Base-by-base conservation (phyloP, 139 green algal genomes). In the Chlamydomonas urium region DNA sequence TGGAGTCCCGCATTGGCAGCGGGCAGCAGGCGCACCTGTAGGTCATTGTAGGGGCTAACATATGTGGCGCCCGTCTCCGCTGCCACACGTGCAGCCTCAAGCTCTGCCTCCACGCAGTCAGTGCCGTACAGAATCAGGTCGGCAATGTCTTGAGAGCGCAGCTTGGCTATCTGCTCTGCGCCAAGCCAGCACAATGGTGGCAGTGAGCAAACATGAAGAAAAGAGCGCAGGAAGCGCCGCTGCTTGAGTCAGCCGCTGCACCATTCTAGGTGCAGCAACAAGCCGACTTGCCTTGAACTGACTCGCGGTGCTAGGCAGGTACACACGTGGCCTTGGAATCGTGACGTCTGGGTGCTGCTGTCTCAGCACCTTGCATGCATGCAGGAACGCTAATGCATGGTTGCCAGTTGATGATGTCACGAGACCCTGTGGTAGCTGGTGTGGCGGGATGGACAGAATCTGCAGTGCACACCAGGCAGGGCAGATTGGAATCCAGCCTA, bases 31-130 rank as follows among this genome's bases (percentile, higher is more conserved):
- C n/a, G n/a, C n/a, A 79, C 69, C 79, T 81, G 47, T 28, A 71
- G 62, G 47, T 91, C 86, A 47, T 91, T 91, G 68, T 90, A 91
- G 0, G 86, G 79, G 6, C 62, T 81, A 26, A 90, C 66, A 71
- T 86, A 89, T 0, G 67, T 66, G 17, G n/a, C 28, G 35, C 75
- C 75, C 2, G 23, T 6, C 28, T 56, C 19, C 4, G 57, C 48
- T 34, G 85, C 85, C 28, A 72, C 77, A 3, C 17, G 14, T 58
- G 73, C 38, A 2, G 85, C 85, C 6, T 76, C 74, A 1, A 24
- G 2, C 67, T 90, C 85, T 8, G 83, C 69, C 0, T 89, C 67
- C 21, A 86, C 69, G n/a, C 71, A 83, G 42, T 90, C 83, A 6
- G 66, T 35, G 2, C 83, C 76, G 45, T 66, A 33, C 23, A 76